phyloP scores from a whole-genome alignment of 2,329 filamentous ascomycete species.

The Apiospora kogelbergensis region DNA sequence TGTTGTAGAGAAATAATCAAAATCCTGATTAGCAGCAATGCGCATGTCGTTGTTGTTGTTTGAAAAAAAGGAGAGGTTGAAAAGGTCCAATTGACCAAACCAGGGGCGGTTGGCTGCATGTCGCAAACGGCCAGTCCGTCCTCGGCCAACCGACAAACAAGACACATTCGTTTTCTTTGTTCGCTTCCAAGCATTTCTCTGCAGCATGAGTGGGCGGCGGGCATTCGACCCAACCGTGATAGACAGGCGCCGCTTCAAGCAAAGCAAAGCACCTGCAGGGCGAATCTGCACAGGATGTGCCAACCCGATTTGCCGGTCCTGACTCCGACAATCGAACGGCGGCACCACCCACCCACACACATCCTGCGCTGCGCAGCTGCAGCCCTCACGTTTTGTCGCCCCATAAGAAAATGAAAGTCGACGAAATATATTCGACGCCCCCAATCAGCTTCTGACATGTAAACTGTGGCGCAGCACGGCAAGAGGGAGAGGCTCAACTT shows the following conservation, averaged over 20 bases:
- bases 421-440: background rate
- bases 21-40: background rate
- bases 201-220: background rate
- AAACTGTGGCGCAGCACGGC: background rate
- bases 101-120: background rate
- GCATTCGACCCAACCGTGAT: background rate
- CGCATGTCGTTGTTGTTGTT: background rate
- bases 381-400: background rate
- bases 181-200: background rate
- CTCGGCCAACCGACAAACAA: background rate
- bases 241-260: background rate
- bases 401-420: background rate
- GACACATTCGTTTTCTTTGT: background rate
- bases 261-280: background rate
- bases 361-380: too few relatives aligned
- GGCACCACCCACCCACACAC: background rate
- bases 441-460: background rate
- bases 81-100: background rate
- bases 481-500: background rate
- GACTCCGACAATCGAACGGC: background rate
- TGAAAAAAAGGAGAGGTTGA: background rate
- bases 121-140: background rate
- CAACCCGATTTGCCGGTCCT: background rate
- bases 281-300: background rate
- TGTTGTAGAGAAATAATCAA: background rate